Conservation (phyloP, 2,329 filamentous ascomycete species). For the Arthrobotrys megalospora region DNA sequence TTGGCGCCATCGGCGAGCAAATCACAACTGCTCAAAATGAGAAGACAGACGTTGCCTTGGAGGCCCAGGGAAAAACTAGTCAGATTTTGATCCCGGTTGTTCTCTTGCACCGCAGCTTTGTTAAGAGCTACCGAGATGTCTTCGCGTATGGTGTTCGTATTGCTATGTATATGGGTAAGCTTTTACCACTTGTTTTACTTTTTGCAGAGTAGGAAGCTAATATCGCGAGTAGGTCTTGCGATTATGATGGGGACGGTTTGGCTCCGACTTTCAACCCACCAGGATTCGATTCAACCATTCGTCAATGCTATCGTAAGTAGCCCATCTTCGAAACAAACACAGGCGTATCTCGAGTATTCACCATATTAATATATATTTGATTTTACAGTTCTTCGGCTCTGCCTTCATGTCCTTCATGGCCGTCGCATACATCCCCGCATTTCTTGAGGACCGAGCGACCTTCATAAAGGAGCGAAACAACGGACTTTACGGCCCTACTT, state of each 20-base stretch:
- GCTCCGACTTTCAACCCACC: constrained; percentile 78
- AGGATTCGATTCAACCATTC: constrained; percentile 83
- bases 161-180: constrained; percentile 80
- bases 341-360: neutral
- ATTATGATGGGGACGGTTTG: constrained; percentile 92
- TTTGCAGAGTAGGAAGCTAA: constrained; percentile 48
- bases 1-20: constrained; percentile 63
- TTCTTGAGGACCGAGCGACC: constrained; percentile 81
- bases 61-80: constrained; percentile 68
- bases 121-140: constrained; percentile 87
- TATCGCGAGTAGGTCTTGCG: constrained; percentile 72
- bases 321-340: neutral
- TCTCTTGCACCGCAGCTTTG: constrained; percentile 82
- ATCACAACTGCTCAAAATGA: constrained; percentile 65
- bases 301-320: constrained; percentile 78
- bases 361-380: neutral
- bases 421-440: constrained; percentile 87
- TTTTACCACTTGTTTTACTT: constrained; percentile 37
- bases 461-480: constrained; percentile 85
- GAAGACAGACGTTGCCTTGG: constrained; percentile 63
- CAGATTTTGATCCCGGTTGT: constrained; percentile 72
- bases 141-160: constrained; percentile 87
- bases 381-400: constrained; percentile 75
- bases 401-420: constrained; percentile 87
- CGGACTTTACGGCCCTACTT: constrained; percentile 81